Base-by-base conservation (phyloP, 2,329 filamentous ascomycete genomes). In the Periconia sp. region DNA sequence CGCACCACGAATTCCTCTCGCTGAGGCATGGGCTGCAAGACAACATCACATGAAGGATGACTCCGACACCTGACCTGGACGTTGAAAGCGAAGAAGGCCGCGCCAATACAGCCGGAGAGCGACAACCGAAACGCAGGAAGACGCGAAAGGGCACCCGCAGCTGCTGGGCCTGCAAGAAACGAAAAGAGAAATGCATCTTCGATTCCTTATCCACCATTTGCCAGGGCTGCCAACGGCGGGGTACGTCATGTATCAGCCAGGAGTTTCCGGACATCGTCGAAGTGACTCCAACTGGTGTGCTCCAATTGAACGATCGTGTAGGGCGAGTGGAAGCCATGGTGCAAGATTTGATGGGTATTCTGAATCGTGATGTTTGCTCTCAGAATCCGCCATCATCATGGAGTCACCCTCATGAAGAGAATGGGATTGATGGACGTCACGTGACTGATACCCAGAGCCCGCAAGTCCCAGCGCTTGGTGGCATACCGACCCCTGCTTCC, bases 131-230 rank as follows among this genome's bases (percentile, higher is more conserved):
- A 41, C 59, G 56, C 40, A 52, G 61, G 35, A 64, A 56, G 47
- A 45, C 63, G 33, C 62, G 62, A 3, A 66, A 64, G 35, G 63
- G 62, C 19, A 66, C 63, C 3, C 58, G 51, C 35, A 66, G 63
- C 43, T 66, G 63, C 46, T 66, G 62, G 61, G 53, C 63, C n/a
- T 66, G 62, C 52, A 65, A 61, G 40, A 54, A 55, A 19, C 46
- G 62, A 15, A 65, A 66, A 41, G 54, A 64, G n/a, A 59, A 53
- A 20, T 65, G 63, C 49, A 56, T 44, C 15, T 61, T 55, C 18
- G 45, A 53, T 20, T 35, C 51, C 14, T 48, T 51, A 31, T n/a
- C 14, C 15, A 43, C 33, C 33, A 20, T 52, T 19, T 65, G 63
- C 43, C 51, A 50, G 31, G 47, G 48, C 11, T 66, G 63, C 40